Percentiles rank a stretch among this genome's conserved stretches.
phyloP scores from a whole-genome alignment of 257 asterid genomes.

The Solanum pinnatisectum region DNA sequence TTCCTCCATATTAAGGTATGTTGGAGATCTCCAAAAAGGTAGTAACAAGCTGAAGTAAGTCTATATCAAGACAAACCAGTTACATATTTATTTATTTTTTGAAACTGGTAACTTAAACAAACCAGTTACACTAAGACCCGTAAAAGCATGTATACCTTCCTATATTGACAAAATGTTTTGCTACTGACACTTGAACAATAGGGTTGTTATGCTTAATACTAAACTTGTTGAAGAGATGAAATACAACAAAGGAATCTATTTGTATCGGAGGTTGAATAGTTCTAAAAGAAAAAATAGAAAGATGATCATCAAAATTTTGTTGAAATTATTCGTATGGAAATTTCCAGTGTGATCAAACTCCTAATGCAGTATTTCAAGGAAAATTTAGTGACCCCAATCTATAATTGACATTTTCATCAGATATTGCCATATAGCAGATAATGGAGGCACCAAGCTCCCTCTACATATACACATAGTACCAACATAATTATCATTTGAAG shows the following conservation, averaged over 20 bases:
- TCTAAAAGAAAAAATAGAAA: background rate
- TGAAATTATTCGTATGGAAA: background rate
- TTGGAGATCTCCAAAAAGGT: background rate
- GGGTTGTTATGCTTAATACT: background rate
- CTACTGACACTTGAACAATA: background rate
- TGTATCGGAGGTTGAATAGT: background rate
- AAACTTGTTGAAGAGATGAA: background rate
- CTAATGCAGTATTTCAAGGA: background rate
- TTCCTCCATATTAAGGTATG: background rate
- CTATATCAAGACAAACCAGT: background rate
- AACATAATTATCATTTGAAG: background rate
- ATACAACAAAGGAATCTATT: background rate
- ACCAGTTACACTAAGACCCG: background rate
- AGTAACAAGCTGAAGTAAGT: background rate
- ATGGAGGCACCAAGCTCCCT: background rate
- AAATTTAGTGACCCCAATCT: background rate
- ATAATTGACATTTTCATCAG: background rate
- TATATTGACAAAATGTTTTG: background rate
- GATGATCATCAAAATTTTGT: background rate
- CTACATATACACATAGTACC: background rate
- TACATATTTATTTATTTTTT: background rate
- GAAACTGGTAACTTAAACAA: background rate
- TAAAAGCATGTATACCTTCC: background rate
- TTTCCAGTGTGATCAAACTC: background rate
- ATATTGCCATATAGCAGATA: background rate